These are phyloP conservation scores for Coemansia sp. DNA, from an alignment of 192 early-diverging fungal genomes.

Conservation along the genomic window DNA sequence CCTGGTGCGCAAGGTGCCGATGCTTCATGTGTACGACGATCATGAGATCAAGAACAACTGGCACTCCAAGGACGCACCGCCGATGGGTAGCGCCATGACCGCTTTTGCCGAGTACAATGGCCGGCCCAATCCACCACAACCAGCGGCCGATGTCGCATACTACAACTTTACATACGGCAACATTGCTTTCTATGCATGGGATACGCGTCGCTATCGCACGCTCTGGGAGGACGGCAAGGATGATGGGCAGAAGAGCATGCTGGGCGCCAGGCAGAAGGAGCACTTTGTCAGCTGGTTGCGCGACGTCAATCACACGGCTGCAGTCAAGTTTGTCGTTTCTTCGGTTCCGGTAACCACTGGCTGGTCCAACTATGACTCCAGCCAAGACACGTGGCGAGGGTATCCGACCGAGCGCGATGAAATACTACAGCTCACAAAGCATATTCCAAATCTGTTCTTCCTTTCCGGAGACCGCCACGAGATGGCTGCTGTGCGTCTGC, in stretches of 20 bases:
- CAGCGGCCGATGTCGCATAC: conserved; percentile 27
- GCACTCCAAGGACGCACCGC: conserved; percentile 34
- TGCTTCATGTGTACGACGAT: conserved; percentile 57
- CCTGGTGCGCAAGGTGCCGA: conserved; percentile 42
- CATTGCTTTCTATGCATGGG: conserved; percentile 54
- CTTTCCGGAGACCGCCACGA: conserved; percentile 59
- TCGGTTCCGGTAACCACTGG: conserved; percentile 51
- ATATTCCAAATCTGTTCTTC: conserved; percentile 46
- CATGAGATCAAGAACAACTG: conserved; percentile 60
- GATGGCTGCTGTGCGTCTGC: conserved; percentile 48
- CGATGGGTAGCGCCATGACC: conserved; percentile 45
- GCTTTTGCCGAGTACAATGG: conserved; percentile 58
- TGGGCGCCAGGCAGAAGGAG: conserved; percentile 50
- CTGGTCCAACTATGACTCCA: conserved; percentile 49
- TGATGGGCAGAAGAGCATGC: conserved; percentile 26
- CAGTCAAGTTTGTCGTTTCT: conserved; percentile 54
- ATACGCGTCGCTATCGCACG: conserved; percentile 57
- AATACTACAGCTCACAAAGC: conserved; percentile 38
- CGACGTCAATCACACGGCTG: conserved; percentile 50
- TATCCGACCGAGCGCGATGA: conserved; percentile 53
- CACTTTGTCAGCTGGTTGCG: conserved; percentile 50
- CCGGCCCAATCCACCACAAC: conserved; percentile 32
- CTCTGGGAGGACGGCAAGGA: conserved; percentile 21
- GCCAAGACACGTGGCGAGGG: conserved; percentile 56
- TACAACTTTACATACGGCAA: conserved; percentile 54